Conservation (phyloP, 192 early-diverging fungal genomes). For the Backusella tarrabulga region DNA sequence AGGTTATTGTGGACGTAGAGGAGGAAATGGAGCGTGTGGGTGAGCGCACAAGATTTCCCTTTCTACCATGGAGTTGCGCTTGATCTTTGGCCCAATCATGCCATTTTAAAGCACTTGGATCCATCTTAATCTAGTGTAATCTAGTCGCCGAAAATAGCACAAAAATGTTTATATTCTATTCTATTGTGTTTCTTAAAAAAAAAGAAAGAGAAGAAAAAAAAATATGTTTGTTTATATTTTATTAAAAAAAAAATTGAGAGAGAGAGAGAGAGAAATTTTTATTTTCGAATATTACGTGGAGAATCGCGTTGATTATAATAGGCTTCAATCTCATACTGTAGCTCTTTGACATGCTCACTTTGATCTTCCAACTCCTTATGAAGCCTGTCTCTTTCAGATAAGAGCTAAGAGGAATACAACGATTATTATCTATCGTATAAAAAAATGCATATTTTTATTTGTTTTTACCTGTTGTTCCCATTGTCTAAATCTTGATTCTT, state of each 20-base stretch:
- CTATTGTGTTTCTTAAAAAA: neutral
- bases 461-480: conserved; percentile 83
- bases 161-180: too few relatives aligned
- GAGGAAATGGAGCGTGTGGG: neutral
- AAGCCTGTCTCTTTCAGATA: conserved; percentile 96
- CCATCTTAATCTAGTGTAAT: neutral
- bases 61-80: neutral
- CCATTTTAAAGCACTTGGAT: conserved; percentile 1
- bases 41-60: neutral
- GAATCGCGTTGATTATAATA: conserved; percentile 35
- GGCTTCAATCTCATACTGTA: conserved; percentile 78
- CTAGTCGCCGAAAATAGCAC: too few relatives aligned
- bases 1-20: neutral
- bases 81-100: neutral
- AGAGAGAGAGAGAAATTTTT: neutral
- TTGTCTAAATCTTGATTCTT: conserved; percentile 95
- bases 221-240: neutral
- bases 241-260: neutral
- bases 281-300: conserved; percentile 29
- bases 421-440: too few relatives aligned
- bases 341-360: conserved; percentile 87
- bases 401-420: conserved; percentile 45
- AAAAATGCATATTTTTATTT: neutral
- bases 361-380: conserved; percentile 98
- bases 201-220: neutral